These are phyloP conservation scores for Mycena sanguinolenta DNA, from an alignment of 768 basidiomycete genomes.

Conservation along the genomic window DNA sequence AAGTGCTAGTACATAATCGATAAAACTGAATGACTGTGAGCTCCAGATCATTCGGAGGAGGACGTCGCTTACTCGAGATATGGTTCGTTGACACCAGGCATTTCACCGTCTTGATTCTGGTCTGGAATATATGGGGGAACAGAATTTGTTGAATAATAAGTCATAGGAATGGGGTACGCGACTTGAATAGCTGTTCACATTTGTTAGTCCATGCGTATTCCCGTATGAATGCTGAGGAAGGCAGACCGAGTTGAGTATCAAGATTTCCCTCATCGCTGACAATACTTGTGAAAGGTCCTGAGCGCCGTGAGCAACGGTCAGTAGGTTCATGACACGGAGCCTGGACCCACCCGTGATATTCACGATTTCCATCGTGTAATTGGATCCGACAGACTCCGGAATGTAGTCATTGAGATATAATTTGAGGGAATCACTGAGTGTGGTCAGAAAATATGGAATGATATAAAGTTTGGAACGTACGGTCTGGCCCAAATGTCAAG, in stretches of 20 bases:
- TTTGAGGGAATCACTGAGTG: conserved; percentile 48
- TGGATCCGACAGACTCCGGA: conserved; percentile 48
- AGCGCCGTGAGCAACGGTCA: background rate
- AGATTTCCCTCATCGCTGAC: conserved; percentile 50
- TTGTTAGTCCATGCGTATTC: background rate
- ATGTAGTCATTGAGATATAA: conserved; percentile 46
- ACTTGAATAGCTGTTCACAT: conserved; percentile 51
- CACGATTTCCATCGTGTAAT: conserved; percentile 55
- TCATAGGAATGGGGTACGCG: conserved; percentile 59
- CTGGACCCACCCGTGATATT: conserved; percentile 47
- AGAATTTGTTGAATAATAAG: conserved; percentile 60
- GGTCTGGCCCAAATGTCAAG: conserved; percentile 48
- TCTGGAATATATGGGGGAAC: conserved; percentile 58
- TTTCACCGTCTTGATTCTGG: conserved; percentile 31
- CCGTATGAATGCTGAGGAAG: conserved; percentile 50
- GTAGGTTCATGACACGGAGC: background rate
- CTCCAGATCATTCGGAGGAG: background rate
- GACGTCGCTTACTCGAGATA: conserved; percentile 47
- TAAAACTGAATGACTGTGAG: conserved; percentile 41
- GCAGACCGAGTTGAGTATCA: conserved; percentile 58
- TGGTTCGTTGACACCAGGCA: conserved; percentile 53
- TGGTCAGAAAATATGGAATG: conserved; percentile 36
- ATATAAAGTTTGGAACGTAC: background rate
- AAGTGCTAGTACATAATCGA: conserved; percentile 50
- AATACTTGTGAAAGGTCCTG: conserved; percentile 21